These are phyloP conservation scores for Entelexis sorbosivorans DNA, from an alignment of 1,139 yeast genomes.

Conservation along the genomic window DNA sequence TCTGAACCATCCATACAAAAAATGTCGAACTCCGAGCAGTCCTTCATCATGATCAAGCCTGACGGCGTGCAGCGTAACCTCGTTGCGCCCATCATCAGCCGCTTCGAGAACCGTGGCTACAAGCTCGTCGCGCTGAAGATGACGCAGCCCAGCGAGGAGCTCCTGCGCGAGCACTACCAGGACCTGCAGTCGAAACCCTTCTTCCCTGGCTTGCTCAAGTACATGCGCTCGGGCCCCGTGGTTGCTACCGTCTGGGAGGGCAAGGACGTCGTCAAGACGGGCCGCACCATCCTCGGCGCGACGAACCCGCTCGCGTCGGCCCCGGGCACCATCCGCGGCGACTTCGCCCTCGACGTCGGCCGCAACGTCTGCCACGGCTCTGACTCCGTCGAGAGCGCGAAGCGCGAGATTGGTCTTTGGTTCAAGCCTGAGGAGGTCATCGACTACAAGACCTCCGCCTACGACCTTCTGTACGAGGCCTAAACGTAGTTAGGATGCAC, in stretches of 20 bases:
- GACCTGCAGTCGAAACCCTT: conserved; percentile 94
- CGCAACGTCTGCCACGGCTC: conserved; percentile 99
- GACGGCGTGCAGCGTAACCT: conserved; percentile 99
- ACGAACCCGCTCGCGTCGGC: conserved; percentile 96
- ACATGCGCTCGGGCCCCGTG: conserved; percentile 98
- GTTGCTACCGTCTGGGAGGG: conserved; percentile 99
- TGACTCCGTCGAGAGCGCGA: conserved; percentile 96
- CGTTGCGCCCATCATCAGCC: conserved; percentile 74
- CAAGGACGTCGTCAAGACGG: conserved; percentile 97
- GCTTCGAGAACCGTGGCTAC: conserved; percentile 96
- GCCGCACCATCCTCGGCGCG: conserved; percentile 96
- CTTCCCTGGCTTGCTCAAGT: conserved; percentile 84
- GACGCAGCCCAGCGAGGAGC: conserved; percentile 72
- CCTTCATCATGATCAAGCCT: conserved; percentile 98
- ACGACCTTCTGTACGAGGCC: conserved; percentile 82
- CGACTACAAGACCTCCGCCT: conserved; percentile 77
- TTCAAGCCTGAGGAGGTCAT: conserved; percentile 95
- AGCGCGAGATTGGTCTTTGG: conserved; percentile 94
- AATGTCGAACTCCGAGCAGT: conserved; percentile 64
- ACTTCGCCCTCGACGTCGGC: conserved; percentile 75
- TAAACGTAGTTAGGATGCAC: not conserved
- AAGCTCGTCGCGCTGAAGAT: conserved; percentile 94
- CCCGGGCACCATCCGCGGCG: conserved; percentile 99
- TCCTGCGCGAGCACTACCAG: conserved; percentile 87
- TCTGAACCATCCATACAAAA: conserved; percentile 15